A percentile compares a stretch with the other conserved stretches of the same genome.
Evolutionary conservation across 2,329 filamentous ascomycete species (phyloP).

Genomic region (Mariannaea sp.): DNA sequence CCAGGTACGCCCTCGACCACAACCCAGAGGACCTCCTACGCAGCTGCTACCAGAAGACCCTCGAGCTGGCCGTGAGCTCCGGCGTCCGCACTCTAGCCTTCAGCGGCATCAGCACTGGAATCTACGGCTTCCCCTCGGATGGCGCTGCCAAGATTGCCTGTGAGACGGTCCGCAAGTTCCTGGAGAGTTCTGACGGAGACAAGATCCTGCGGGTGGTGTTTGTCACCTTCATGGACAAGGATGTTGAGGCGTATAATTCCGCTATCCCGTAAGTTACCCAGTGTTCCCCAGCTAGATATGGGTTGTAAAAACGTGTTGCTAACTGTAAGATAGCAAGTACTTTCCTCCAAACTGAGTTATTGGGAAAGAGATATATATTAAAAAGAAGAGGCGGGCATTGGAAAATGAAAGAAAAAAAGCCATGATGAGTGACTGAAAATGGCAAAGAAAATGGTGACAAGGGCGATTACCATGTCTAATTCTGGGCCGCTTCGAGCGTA

Average conservation of each 20-base stretch:
- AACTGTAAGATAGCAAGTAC: slow-evolving; percentile 24
- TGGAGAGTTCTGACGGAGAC: slow-evolving; percentile 51
- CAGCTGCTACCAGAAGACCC: slow-evolving; percentile 70
- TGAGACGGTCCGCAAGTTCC: slow-evolving; percentile 58
- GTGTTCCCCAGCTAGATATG: not conserved
- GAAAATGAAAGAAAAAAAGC: no score
- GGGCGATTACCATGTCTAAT: no score
- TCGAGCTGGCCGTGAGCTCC: slow-evolving; percentile 73
- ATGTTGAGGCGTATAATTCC: slow-evolving; percentile 72
- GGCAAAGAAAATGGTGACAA: no score
- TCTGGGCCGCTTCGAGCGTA: no score
- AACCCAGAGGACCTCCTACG: slow-evolving; percentile 55
- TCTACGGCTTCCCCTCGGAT: slow-evolving; percentile 83
- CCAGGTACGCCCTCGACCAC: slow-evolving; percentile 63
- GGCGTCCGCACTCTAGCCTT: slow-evolving; percentile 78
- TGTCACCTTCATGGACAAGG: slow-evolving; percentile 80
- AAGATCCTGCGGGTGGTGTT: slow-evolving; percentile 78
- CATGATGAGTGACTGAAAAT: no score
- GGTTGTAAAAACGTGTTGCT: not conserved
- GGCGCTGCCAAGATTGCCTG: slow-evolving; percentile 76
- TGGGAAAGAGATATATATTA: no score
- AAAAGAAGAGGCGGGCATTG: no score
- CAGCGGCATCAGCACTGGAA: slow-evolving; percentile 80
- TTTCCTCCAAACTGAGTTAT: slow-evolving; percentile 33
- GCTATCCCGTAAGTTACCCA: slow-evolving; percentile 68